phyloP scores from a whole-genome alignment of 164 flowering plant species.

The Magnolia officinalis region DNA sequence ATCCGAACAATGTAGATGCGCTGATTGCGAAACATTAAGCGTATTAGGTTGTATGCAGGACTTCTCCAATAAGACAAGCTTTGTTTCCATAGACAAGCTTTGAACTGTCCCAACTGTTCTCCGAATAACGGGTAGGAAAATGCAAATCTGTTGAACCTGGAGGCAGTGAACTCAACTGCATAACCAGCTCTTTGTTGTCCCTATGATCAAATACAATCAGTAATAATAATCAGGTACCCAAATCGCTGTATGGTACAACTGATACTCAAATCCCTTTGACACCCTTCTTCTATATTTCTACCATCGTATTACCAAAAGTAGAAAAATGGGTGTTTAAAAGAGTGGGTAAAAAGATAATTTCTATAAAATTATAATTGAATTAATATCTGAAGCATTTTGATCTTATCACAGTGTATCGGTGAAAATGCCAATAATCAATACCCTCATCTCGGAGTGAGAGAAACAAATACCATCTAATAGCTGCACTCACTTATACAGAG shows the following conservation, averaged over 20 bases:
- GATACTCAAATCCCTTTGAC: too few species aligned
- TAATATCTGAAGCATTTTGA: too few species aligned
- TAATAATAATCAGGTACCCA: too few species aligned
- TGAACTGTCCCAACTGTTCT: slow-evolving; percentile 52
- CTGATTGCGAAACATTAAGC: slow-evolving; percentile 21
- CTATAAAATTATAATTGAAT: too few species aligned
- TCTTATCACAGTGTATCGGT: too few species aligned
- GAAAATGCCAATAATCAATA: neutral
- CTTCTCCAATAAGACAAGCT: slow-evolving; percentile 65
- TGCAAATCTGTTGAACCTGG: slow-evolving; percentile 42
- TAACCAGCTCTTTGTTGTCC: slow-evolving; percentile 36
- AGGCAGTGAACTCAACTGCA: slow-evolving; percentile 29
- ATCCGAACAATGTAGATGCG: slow-evolving; percentile 39
- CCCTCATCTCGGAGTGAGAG: neutral
- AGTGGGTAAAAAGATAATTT: too few species aligned
- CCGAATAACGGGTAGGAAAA: slow-evolving; percentile 45
- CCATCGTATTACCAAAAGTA: too few species aligned
- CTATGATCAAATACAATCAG: slow-evolving; percentile 22
- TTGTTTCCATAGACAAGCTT: slow-evolving; percentile 73
- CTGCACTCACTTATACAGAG: slow-evolving; percentile 47
- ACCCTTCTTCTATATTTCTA: too few species aligned
- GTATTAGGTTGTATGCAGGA: slow-evolving; percentile 48
- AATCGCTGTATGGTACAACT: too few species aligned
- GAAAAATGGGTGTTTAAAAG: too few species aligned
- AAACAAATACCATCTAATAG: neutral